Conservation (phyloP, 441 rosid genomes). For the Populus tomentosa region DNA sequence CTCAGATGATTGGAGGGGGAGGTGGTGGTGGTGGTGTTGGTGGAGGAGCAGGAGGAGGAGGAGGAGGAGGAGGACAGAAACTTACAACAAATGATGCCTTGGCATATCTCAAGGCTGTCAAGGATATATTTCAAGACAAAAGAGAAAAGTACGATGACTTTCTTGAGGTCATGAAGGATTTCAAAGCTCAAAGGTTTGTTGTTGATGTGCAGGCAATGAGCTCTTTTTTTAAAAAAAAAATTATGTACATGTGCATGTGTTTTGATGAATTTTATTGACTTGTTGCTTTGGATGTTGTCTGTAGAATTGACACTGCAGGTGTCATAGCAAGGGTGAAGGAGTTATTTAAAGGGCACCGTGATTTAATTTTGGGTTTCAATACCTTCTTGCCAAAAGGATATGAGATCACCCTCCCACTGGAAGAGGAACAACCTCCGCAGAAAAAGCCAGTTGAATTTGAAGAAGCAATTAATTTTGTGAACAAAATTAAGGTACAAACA, state of each 20-base stretch:
- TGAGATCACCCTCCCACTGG: constrained; percentile 78
- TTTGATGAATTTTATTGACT: neutral
- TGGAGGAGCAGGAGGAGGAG: constrained; percentile 20
- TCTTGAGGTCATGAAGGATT: constrained; percentile 98
- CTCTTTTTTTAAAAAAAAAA: neutral
- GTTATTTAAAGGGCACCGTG: constrained; percentile 83
- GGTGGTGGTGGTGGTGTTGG: constrained; percentile 6
- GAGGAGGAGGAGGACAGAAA: constrained; percentile 60
- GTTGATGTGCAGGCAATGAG: constrained; percentile 2
- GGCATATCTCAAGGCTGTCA: constrained; percentile 92
- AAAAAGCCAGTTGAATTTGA: constrained; percentile 99
- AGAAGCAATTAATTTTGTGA: constrained; percentile 94
- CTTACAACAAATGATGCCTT: constrained; percentile 94
- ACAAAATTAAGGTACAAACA: constrained; percentile 86
- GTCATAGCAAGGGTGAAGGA: constrained; percentile 94
- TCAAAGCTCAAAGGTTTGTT: constrained; percentile 89
- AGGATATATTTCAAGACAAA: constrained; percentile 86
- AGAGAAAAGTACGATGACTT: constrained; percentile 92
- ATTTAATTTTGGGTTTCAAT: constrained; percentile 93
- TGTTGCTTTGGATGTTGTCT: constrained; percentile 15
- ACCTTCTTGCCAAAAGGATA: constrained; percentile 97
- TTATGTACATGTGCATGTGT: neutral
- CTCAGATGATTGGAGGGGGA: constrained; percentile 46
- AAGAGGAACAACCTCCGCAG: constrained; percentile 70
- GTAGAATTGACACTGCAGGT: constrained; percentile 89